Base-by-base conservation (phyloP, 129 eudicot genomes). In the Flaveria linearis region DNA sequence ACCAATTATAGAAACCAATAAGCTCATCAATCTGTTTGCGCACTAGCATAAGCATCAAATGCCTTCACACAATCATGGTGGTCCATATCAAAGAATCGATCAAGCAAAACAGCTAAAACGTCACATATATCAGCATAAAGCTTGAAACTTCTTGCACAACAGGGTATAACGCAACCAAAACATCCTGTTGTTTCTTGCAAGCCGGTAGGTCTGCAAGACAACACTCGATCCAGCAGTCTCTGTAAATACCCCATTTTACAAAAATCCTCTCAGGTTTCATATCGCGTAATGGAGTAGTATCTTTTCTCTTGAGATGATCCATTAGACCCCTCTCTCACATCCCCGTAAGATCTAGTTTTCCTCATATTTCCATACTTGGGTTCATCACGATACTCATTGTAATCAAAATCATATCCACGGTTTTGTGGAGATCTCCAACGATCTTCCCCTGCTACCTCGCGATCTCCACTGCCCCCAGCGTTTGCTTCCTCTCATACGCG, bases 11-110 rank as follows among this genome's bases (percentile, higher is more conserved):
- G 65, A 92, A 92, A 8, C 79, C 86, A 0, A 87, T 74, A 9
- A 92, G 85, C 83, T 87, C 97, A 68, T 92, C 97, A 62, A 92
- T 92, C 87, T 92, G 95, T 91, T 91, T 0, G 97, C 90, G 90
- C 84, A 71, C 85, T 76, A 22, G 84, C 90, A 68, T 91, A 87
- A 7, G 86, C 92, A 70, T 91, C 95, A 72, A 88, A 91, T 0
- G 97, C 95, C 78, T 89, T 92, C 9, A 89, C 91, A 56, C 97
- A 92, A 74, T 92, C 96, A 3, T 86, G 75, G 46, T 89, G 84
- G 78, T 92, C 97, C 97, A 92, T 92, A 43, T 92, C 97, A 49
- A 92, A 89, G 63, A 92, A 92, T 43, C 83, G 80, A 71, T 92
- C 96, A 65, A 92, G 79, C 78, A 92, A 78, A 50, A 92, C 76